Percentiles rank a stretch among this genome's conserved stretches.
These are phyloP conservation scores for Coccomyxa sp. DNA, from an alignment of 139 green algal genomes.

Conservation along the genomic window DNA sequence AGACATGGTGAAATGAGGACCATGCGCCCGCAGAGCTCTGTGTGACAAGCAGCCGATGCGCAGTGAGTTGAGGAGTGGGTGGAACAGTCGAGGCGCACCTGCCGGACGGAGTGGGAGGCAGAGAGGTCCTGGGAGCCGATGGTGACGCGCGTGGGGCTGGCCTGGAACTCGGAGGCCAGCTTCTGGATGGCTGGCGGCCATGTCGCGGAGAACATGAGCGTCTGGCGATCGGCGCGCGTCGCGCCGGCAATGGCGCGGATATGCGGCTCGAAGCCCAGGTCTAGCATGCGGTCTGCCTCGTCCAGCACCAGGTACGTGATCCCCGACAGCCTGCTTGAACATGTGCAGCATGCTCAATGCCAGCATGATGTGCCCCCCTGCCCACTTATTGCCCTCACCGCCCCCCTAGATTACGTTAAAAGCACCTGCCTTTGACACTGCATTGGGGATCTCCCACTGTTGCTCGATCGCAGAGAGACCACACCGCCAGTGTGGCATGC, in stretches of 20 bases:
- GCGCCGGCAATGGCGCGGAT: conserved; percentile 38
- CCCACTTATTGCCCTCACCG: too few relatives aligned
- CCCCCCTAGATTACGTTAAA: too few relatives aligned
- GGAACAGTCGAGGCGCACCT: conserved; percentile 30
- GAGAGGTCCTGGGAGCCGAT: conserved; percentile 83
- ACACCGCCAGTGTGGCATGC: too few relatives aligned
- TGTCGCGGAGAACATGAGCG: conserved; percentile 95
- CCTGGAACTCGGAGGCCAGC: conserved; percentile 80
- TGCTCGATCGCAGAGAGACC: too few relatives aligned
- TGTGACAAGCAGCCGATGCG: neutral
- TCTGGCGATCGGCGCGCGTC: conserved; percentile 83
- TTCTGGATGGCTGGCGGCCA: conserved; percentile 85
- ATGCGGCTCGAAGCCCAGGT: conserved; percentile 89
- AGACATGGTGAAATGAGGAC: too few relatives aligned
- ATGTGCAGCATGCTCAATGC: neutral
- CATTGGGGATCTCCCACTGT: too few relatives aligned
- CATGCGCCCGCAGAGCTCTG: too few relatives aligned
- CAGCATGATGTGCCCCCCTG: too few relatives aligned
- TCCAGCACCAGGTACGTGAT: conserved; percentile 87
- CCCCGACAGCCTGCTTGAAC: conserved; percentile 30
- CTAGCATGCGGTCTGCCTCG: conserved; percentile 93
- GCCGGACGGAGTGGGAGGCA: conserved; percentile 79
- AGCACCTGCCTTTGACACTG: too few relatives aligned
- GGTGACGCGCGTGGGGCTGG: conserved; percentile 60
- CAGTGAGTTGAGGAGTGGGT: neutral